Evolutionary conservation across 306 rosid genomes (phyloP).

Genomic region (Spatholobus suberectus): DNA sequence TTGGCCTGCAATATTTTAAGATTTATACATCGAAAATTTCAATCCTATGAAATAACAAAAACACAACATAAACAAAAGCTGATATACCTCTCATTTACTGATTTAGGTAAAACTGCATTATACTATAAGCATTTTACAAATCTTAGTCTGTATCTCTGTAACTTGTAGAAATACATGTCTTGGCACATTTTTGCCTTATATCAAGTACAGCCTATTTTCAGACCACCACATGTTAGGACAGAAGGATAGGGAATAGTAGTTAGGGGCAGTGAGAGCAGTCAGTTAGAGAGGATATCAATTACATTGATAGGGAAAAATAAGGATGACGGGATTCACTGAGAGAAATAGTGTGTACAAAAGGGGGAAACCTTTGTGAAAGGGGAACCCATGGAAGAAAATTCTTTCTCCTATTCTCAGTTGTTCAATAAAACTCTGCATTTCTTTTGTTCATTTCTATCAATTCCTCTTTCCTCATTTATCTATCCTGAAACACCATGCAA

Average conservation of each 20-base stretch:
- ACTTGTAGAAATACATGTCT: slow-evolving; percentile 15
- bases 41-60: slow-evolving; percentile 10
- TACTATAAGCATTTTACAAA: slow-evolving; percentile 5
- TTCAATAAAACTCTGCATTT: not conserved
- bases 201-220: slow-evolving; percentile 21
- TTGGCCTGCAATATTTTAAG: slow-evolving; percentile 16
- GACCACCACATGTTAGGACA: not conserved
- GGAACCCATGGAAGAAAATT: not conserved
- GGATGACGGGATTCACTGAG: not conserved
- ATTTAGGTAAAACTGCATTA: slow-evolving; percentile 11
- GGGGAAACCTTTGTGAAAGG: not conserved
- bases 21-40: slow-evolving; percentile 34
- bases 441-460: not conserved
- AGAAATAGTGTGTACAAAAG: not conserved
- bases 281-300: not conserved
- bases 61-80: slow-evolving; percentile 16
- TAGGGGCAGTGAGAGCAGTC: not conserved
- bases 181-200: slow-evolving; percentile 23
- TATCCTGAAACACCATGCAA: not conserved
- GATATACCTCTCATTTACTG: not conserved
- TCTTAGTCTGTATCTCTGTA: not conserved
- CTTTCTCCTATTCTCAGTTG: not conserved
- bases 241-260: not conserved
- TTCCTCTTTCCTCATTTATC: not conserved
- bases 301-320: not conserved